Conservation (phyloP, 2,329 filamentous ascomycete species). For the Colletotrichum paranaense region DNA sequence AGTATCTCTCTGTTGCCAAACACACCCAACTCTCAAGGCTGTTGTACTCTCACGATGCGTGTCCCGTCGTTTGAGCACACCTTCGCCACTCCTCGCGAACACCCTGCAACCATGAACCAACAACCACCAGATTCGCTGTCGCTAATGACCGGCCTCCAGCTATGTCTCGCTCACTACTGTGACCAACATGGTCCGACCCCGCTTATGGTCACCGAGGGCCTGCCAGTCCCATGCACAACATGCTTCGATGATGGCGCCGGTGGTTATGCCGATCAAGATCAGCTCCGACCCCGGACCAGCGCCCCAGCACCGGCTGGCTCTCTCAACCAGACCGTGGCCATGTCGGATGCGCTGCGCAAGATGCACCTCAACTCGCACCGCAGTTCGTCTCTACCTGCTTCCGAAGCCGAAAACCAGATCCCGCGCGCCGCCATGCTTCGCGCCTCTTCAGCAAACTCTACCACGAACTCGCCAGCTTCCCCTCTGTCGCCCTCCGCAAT, state of each 20-base stretch:
- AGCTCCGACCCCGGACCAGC: slow-evolving; percentile 53
- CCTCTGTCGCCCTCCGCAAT: slow-evolving; percentile 53
- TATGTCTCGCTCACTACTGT: slow-evolving; percentile 78
- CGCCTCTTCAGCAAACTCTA: slow-evolving; percentile 48
- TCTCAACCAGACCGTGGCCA: slow-evolving; percentile 44
- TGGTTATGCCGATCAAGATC: slow-evolving; percentile 43
- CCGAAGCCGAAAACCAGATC: slow-evolving; percentile 57
- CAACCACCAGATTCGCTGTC: slow-evolving; percentile 28
- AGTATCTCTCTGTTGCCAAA: neutral
- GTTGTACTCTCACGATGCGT: slow-evolving; percentile 27
- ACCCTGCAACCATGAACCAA: slow-evolving; percentile 27
- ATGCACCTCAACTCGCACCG: slow-evolving; percentile 56
- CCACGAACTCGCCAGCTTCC: slow-evolving; percentile 44
- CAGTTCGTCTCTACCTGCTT: slow-evolving; percentile 55
- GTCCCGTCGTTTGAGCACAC: slow-evolving; percentile 34
- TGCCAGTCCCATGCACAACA: slow-evolving; percentile 68
- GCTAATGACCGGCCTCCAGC: slow-evolving; percentile 56
- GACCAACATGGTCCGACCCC: slow-evolving; percentile 77
- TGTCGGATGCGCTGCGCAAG: slow-evolving; percentile 60
- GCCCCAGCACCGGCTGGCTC: slow-evolving; percentile 45
- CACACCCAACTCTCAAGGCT: neutral
- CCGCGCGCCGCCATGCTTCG: slow-evolving; percentile 56
- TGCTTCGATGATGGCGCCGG: slow-evolving; percentile 63
- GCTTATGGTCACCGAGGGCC: slow-evolving; percentile 76
- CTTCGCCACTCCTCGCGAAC: slow-evolving; percentile 18